Evolutionary conservation across 108 stramenopile genomes (phyloP).

Genomic region (Aurantiochytrium sp.): DNA sequence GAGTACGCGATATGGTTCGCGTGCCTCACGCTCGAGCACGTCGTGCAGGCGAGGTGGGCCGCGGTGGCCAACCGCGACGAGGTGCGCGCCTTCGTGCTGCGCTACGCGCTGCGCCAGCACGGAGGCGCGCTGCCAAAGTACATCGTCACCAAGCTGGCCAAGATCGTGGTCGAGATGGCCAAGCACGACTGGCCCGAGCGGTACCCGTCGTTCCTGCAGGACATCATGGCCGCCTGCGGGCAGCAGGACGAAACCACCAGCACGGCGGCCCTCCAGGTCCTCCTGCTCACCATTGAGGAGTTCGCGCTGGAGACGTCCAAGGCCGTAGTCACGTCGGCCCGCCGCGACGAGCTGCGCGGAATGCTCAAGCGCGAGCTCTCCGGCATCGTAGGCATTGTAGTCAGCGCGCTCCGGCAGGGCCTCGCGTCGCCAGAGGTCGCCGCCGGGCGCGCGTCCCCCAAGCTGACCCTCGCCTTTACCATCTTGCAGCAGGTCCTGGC

Average conservation of each 20-base stretch:
- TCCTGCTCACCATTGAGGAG: neutral
- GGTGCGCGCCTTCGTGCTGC: neutral
- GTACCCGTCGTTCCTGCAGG: neutral
- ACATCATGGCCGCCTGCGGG: neutral
- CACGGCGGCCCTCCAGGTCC: neutral
- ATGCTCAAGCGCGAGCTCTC: neutral
- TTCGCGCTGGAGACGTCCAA: neutral
- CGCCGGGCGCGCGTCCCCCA: neutral
- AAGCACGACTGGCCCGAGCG: constrained; percentile 18
- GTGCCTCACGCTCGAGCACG: neutral
- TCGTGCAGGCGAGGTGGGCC: neutral
- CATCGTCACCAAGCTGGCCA: neutral
- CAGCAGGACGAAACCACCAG: neutral
- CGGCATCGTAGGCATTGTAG: neutral
- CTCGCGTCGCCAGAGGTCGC: neutral
- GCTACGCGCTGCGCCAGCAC: neutral
- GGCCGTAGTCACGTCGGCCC: neutral
- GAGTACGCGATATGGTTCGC: neutral
- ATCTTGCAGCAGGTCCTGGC: neutral
- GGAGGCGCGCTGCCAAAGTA: neutral
- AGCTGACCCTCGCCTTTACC: neutral
- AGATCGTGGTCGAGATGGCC: constrained; percentile 20
- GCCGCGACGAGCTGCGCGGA: neutral
- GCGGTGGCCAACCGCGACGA: neutral
- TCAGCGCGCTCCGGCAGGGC: neutral